phyloP scores from a whole-genome alignment of 345 rosid species.

The Psidium friedrichsthalianum region DNA sequence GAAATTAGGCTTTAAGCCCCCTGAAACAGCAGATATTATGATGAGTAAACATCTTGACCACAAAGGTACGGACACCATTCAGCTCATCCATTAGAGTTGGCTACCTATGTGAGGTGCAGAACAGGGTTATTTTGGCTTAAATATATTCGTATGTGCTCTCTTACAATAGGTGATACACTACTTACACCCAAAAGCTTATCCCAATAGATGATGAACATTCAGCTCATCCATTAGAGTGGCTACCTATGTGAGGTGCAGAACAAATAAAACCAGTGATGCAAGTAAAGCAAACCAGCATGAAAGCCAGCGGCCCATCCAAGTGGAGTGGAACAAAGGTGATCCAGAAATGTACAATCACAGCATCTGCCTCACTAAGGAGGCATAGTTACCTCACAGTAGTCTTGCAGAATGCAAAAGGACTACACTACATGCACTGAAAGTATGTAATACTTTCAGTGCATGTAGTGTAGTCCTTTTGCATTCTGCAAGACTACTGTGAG shows the following conservation, averaged over 20 bases:
- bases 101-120: no score
- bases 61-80: not conserved
- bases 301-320: not conserved
- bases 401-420: not conserved
- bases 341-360: not conserved
- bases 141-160: no score
- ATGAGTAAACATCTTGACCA: not conserved
- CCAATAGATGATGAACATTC: not conserved
- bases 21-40: constrained; percentile 6
- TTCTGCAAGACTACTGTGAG: not conserved
- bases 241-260: not conserved
- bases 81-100: no score
- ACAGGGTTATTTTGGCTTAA: no score
- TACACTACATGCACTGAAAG: not conserved
- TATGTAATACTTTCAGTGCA: not conserved
- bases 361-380: not conserved
- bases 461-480: not conserved
- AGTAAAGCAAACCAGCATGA: not conserved
- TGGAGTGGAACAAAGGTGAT: not conserved
- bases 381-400: not conserved
- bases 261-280: not conserved
- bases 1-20: constrained; percentile 53
- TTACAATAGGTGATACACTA: not conserved
- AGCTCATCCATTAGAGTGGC: not conserved
- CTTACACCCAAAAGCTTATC: not conserved